These are phyloP conservation scores for Pontederia paniculata DNA, from an alignment of 176 grass and related monocot genomes.

Conservation along the genomic window DNA sequence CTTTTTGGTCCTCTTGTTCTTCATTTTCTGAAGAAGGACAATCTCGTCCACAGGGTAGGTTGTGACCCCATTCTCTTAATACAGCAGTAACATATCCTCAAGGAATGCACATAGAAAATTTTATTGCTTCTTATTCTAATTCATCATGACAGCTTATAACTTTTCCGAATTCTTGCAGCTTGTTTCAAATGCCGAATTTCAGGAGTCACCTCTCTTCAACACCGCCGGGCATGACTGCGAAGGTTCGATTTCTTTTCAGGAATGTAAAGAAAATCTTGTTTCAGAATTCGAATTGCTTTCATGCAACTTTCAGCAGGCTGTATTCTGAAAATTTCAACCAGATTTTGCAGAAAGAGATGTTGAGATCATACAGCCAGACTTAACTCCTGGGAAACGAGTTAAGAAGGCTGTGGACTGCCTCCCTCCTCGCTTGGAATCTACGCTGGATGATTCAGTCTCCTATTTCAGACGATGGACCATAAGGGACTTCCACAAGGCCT, in stretches of 20 bases:
- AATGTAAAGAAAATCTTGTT: not conserved
- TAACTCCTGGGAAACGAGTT: slow-evolving; percentile 40
- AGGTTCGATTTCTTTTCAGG: slow-evolving; percentile 22
- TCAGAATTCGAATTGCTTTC: not conserved
- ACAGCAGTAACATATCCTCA: not conserved
- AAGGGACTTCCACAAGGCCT: slow-evolving; percentile 47
- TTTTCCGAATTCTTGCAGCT: slow-evolving; percentile 29
- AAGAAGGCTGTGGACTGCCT: slow-evolving; percentile 36
- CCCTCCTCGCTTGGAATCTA: slow-evolving; percentile 26
- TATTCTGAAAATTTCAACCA: slow-evolving; percentile 2
- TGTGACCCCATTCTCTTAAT: not conserved
- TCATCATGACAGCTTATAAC: too few relatives aligned
- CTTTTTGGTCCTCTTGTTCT: slow-evolving; percentile 46
- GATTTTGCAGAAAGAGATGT: slow-evolving; percentile 54
- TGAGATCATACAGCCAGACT: slow-evolving; percentile 21
- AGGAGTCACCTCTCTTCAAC: slow-evolving; percentile 74
- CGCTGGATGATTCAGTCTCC: not conserved
- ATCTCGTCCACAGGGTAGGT: slow-evolving; percentile 69
- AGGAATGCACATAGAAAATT: not conserved
- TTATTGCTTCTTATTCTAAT: not conserved
- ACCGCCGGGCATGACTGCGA: slow-evolving; percentile 25
- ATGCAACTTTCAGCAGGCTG: not conserved
- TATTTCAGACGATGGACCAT: slow-evolving; percentile 44
- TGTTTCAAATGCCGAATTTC: slow-evolving; percentile 53
- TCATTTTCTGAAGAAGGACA: slow-evolving; percentile 53